Conservation (phyloP, 75 land plant genomes). For the Pinus albicaulis region DNA sequence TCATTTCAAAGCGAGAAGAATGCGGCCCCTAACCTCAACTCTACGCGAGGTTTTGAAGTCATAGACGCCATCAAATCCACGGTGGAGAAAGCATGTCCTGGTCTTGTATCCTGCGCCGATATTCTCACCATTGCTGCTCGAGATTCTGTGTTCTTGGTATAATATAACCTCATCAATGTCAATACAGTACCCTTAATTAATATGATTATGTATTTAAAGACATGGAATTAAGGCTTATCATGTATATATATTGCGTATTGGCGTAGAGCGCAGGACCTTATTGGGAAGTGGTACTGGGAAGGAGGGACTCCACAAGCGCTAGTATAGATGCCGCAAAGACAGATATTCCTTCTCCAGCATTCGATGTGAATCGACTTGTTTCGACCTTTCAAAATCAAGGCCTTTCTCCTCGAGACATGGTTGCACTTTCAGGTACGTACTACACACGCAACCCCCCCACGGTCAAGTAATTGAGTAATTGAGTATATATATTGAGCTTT, state of each 20-base stretch:
- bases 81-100: constrained; percentile 14
- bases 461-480: too few species aligned
- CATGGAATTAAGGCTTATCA: neutral
- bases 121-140: constrained; percentile 29
- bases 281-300: constrained; percentile 61
- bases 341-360: constrained; percentile 47
- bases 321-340: constrained; percentile 36
- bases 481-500: too few species aligned
- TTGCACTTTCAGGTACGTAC: constrained; percentile 62
- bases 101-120: constrained; percentile 29
- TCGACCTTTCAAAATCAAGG: constrained; percentile 43
- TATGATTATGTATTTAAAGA: too few species aligned
- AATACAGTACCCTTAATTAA: too few species aligned
- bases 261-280: constrained; percentile 54
- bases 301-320: constrained; percentile 57
- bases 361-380: constrained; percentile 21
- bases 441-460: too few species aligned
- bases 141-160: constrained; percentile 13
- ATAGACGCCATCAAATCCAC: constrained; percentile 22
- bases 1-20: constrained; percentile 14
- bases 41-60: constrained; percentile 24
- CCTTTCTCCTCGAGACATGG: constrained; percentile 54
- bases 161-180: neutral
- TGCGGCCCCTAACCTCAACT: constrained; percentile 16
- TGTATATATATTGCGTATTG: neutral